These are phyloP conservation scores for Catunica adiposa DNA, from an alignment of 2,329 filamentous ascomycete genomes.

Conservation along the genomic window DNA sequence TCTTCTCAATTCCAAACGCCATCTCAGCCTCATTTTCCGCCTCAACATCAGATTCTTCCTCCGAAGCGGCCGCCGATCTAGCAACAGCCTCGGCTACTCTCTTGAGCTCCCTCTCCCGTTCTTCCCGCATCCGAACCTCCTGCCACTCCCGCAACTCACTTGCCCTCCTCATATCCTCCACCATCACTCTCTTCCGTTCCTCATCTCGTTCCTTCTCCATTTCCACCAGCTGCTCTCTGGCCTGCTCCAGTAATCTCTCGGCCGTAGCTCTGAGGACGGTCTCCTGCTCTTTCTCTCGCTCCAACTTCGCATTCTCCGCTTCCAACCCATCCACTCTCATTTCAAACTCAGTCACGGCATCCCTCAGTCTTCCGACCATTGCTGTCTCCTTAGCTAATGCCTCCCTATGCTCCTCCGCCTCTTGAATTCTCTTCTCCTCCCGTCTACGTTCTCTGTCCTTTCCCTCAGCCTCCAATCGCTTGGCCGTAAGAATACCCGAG, in stretches of 20 bases:
- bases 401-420: not conserved
- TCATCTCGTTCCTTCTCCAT: constrained; percentile 5
- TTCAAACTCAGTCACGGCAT: not conserved
- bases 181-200: not conserved
- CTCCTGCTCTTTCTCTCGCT: not conserved
- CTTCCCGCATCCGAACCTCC: constrained; percentile 1
- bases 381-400: not conserved
- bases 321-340: not conserved
- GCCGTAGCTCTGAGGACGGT: not conserved
- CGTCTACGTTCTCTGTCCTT: not conserved
- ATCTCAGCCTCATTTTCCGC: not conserved
- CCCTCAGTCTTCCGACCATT: not conserved
- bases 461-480: not conserved
- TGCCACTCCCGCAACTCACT: not conserved
- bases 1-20: not conserved
- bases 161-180: constrained; percentile 6
- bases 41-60: constrained; percentile 1
- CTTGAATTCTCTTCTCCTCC: not conserved
- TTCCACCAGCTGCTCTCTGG: not conserved
- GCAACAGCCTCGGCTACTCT: not conserved
- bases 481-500: not conserved
- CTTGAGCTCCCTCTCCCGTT: not conserved
- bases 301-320: not conserved
- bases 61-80: not conserved
- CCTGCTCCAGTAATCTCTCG: not conserved